Percentiles rank a stretch among this genome's conserved stretches.
Evolutionary conservation across 441 rosid genomes (phyloP).

Genomic region (Metrosideros polymorpha): DNA sequence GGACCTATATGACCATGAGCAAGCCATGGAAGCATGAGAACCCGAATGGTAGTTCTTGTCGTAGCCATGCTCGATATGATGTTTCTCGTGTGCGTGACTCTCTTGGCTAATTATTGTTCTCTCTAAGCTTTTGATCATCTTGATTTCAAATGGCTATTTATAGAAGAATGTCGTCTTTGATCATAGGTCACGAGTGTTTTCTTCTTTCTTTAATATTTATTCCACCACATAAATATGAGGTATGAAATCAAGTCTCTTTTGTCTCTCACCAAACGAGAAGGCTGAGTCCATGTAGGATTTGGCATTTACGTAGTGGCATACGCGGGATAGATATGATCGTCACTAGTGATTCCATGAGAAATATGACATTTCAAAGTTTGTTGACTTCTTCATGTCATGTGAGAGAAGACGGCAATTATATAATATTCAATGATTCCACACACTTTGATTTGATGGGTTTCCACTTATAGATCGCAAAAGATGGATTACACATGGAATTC

Average conservation of each 20-base stretch:
- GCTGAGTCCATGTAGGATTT: too few relatives aligned
- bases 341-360: background rate
- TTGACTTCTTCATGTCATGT: background rate
- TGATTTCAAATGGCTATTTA: background rate
- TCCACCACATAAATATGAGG: background rate
- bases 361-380: background rate
- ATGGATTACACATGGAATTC: background rate
- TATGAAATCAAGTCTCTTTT: background rate
- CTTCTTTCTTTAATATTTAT: background rate
- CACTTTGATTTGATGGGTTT: background rate
- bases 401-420: background rate
- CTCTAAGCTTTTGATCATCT: background rate
- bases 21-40: conserved; percentile 10
- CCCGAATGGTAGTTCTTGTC: background rate
- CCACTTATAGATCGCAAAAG: background rate
- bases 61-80: background rate
- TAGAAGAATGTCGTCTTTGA: background rate
- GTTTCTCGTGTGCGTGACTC: background rate
- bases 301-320: background rate
- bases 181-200: background rate
- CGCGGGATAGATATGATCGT: background rate
- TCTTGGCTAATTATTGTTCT: background rate
- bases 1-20: conserved; percentile 12
- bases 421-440: background rate
- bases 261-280: too few relatives aligned